A percentile compares a stretch with the other conserved stretches of the same genome.
These are phyloP conservation scores for Fraxinus paxiana DNA, from an alignment of 305 asterid genomes.

Conservation along the genomic window DNA sequence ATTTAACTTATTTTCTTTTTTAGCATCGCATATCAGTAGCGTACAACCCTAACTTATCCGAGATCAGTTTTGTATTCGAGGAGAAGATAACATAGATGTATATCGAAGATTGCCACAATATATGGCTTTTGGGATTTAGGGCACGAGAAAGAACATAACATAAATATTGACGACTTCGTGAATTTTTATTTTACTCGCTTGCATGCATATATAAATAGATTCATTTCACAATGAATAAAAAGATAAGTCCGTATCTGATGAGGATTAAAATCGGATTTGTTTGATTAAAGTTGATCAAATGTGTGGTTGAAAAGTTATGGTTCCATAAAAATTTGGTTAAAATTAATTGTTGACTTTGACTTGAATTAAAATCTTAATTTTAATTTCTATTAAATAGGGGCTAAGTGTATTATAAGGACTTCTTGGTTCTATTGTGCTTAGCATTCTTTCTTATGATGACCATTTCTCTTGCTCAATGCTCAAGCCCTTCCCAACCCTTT, in stretches of 20 bases:
- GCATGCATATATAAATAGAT: neutral
- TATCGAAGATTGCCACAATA: neutral
- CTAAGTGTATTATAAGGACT: neutral
- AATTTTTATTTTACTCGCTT: too few relatives aligned
- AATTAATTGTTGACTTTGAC: too few relatives aligned
- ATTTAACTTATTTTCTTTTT: too few relatives aligned
- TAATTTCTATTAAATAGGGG: too few relatives aligned
- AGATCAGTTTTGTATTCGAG: neutral
- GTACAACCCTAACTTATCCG: neutral
- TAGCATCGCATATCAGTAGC: neutral
- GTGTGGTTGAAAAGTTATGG: too few relatives aligned
- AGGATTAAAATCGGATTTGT: too few relatives aligned
- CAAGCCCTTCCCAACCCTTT: neutral
- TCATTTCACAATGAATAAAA: neutral
- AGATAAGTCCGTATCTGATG: neutral
- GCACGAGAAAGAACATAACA: too few relatives aligned
- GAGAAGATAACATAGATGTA: neutral
- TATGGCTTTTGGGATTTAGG: neutral
- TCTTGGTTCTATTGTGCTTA: neutral
- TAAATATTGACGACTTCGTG: too few relatives aligned
- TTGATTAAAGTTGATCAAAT: too few relatives aligned
- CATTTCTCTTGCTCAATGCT: neutral
- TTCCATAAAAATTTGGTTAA: too few relatives aligned
- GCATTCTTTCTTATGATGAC: neutral
- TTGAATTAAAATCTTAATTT: too few relatives aligned